Conservation (phyloP, 176 grass and related monocot species). For the Alloteropsis semialata region DNA sequence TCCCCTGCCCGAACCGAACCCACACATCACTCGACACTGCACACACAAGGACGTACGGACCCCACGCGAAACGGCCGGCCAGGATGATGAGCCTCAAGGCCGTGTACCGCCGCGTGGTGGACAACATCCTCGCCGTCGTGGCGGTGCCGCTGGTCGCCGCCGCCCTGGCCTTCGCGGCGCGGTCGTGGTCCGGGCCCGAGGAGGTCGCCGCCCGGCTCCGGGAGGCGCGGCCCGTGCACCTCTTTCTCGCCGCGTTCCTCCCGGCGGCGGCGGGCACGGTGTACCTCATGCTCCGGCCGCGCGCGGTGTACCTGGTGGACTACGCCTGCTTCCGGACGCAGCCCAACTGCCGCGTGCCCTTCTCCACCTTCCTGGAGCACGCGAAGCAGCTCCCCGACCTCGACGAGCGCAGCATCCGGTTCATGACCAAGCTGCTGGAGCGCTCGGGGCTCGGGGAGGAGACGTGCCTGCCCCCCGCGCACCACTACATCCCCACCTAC, state of each 20-base stretch:
- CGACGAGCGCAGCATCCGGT: conserved; percentile 41
- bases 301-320: conserved; percentile 54
- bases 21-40: background rate
- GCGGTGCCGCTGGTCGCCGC: background rate
- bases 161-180: background rate
- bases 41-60: background rate
- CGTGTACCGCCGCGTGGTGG: background rate
- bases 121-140: conserved; percentile 3
- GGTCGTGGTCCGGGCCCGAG: background rate
- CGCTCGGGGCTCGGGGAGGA: conserved; percentile 57
- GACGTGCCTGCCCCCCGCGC: conserved; percentile 43
- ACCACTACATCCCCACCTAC: conserved; percentile 46
- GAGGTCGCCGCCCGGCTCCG: background rate
- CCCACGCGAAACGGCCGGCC: background rate
- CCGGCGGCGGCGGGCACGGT: conserved; percentile 2
- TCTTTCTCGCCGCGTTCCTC: conserved; percentile 27
- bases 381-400: conserved; percentile 25
- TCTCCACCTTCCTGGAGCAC: conserved; percentile 51
- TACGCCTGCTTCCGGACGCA: conserved; percentile 54
- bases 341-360: conserved; percentile 38
- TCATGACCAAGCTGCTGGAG: conserved; percentile 51
- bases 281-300: conserved; percentile 23
- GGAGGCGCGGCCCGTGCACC: background rate
- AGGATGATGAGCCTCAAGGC: conserved; percentile 28
- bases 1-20: background rate